Evolutionary conservation across 2,329 filamentous ascomycete species (phyloP).

Genomic region (Scolecobasidium constrictum): DNA sequence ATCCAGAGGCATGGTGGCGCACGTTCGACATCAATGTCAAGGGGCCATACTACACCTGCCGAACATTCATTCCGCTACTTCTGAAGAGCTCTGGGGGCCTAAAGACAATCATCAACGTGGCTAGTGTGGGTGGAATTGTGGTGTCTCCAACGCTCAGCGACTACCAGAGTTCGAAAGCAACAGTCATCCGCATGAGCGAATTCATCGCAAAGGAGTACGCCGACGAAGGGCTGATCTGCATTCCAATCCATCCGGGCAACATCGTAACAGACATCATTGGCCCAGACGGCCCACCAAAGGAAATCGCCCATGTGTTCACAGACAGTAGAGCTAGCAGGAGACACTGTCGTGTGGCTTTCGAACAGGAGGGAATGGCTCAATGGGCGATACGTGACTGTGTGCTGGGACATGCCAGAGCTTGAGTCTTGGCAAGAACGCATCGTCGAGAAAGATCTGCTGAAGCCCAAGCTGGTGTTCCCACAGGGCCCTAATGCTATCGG

Average conservation of each 20-base stretch:
- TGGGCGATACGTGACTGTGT: constrained; percentile 15
- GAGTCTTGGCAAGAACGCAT: constrained; percentile 16
- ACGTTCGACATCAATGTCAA: constrained; percentile 5
- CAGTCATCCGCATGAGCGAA: constrained; percentile 12
- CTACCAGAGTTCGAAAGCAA: constrained; percentile 10
- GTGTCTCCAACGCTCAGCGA: not conserved
- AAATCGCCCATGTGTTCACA: not conserved
- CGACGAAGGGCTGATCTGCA: constrained; percentile 8
- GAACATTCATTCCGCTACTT: constrained; percentile 5
- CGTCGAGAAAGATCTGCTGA: constrained; percentile 16
- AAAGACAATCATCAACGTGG: constrained; percentile 6
- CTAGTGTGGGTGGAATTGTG: not conserved
- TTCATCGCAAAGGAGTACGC: constrained; percentile 11
- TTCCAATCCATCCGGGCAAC: constrained; percentile 12
- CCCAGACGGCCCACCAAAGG: not conserved
- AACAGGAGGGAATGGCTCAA: constrained; percentile 14
- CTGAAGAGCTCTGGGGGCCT: not conserved
- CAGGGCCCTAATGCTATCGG: too few relatives aligned
- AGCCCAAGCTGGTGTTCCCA: too few relatives aligned
- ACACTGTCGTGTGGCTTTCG: not conserved
- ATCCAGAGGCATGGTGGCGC: not conserved
- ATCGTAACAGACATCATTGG: constrained; percentile 11
- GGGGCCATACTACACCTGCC: not conserved
- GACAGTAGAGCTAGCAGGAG: not conserved
- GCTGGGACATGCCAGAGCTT: constrained; percentile 18